Percentiles rank a stretch among this genome's conserved stretches.
Conservation (phyloP, 345 rosid species). For the Brassica incana region DNA sequence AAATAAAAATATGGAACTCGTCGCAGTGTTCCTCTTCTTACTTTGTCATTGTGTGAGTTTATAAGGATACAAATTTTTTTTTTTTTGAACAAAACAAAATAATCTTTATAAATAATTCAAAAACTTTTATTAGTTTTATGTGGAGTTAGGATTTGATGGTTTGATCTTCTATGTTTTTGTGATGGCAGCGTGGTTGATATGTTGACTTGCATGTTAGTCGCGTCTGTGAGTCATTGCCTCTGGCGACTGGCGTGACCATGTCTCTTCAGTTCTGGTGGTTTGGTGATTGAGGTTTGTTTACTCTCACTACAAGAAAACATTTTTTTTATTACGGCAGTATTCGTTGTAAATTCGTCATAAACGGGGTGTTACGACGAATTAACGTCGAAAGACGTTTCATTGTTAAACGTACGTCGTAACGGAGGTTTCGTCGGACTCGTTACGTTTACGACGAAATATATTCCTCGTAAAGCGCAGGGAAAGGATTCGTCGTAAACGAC, state of each 20-base stretch:
- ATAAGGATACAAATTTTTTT: not conserved
- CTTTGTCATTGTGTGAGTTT: not conserved
- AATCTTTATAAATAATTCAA: not conserved
- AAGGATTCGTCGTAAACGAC: no score
- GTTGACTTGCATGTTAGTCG: not conserved
- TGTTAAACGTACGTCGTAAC: no score
- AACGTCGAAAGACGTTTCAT: no score
- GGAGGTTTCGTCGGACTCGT: no score
- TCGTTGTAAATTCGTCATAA: no score
- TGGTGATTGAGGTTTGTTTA: not conserved
- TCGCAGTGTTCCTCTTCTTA: not conserved
- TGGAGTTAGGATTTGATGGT: not conserved
- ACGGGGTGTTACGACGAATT: no score
- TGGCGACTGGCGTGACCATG: not conserved
- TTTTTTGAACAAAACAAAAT: no score
- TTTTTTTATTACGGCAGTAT: no score
- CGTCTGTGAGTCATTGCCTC: not conserved
- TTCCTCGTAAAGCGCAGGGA: no score
- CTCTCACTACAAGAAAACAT: no score
- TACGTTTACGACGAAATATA: no score
- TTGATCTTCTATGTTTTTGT: not conserved
- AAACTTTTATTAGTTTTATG: not conserved
- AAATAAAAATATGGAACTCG: not conserved
- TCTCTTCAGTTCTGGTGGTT: not conserved
- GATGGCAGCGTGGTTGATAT: not conserved